Evolutionary conservation across 805 yeast genomes (phyloP).

Genomic region (Saturnispora hagleri): DNA sequence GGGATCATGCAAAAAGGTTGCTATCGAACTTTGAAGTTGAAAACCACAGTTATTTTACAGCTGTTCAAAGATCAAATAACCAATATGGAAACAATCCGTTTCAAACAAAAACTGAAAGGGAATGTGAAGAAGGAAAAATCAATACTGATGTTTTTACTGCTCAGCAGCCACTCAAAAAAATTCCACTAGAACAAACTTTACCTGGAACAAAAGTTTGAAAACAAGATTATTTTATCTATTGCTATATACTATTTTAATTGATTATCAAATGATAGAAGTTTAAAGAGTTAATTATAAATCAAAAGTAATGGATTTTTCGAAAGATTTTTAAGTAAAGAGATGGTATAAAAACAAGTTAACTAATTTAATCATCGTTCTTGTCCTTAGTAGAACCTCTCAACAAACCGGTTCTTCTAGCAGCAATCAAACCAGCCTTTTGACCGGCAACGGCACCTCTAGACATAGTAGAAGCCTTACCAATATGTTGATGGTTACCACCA

Average conservation of each 20-base stretch:
- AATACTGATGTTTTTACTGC: too few relatives aligned
- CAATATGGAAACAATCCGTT: constrained; percentile 12
- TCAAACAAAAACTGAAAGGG: background rate
- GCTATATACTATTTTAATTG: background rate
- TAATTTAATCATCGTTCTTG: constrained; percentile 26
- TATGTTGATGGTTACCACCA: constrained; percentile 99
- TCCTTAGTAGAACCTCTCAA: constrained; percentile 93
- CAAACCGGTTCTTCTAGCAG: constrained; percentile 99
- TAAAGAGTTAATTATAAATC: background rate
- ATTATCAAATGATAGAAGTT: background rate
- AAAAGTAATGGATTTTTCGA: constrained; percentile 4
- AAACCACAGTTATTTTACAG: background rate
- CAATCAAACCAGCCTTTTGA: constrained; percentile 99
- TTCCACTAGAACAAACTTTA: background rate
- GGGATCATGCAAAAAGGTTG: background rate
- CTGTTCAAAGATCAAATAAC: background rate
- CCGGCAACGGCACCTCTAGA: constrained; percentile 99
- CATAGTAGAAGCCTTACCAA: constrained; percentile 99
- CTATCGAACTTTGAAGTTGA: background rate
- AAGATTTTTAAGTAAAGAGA: constrained; percentile 9
- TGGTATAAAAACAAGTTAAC: constrained; percentile 7
- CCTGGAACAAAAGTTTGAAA: background rate
- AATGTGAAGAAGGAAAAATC: background rate
- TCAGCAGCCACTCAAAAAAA: too few relatives aligned
- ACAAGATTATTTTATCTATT: background rate